Evolutionary conservation across 768 basidiomycete species (phyloP).

Genomic region (Suillus lakei): DNA sequence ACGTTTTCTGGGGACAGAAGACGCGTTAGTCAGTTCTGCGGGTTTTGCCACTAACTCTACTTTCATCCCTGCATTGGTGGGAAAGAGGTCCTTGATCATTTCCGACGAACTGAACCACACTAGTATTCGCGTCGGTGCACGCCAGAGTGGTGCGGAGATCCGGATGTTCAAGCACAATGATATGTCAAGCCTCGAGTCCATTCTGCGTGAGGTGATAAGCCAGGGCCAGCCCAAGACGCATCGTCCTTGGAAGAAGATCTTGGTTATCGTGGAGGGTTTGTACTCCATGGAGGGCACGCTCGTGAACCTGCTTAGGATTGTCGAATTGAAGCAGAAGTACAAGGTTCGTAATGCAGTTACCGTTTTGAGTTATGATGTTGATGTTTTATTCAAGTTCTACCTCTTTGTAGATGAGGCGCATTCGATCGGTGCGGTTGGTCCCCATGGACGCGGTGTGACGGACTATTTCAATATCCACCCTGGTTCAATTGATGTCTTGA

Average conservation of each 20-base stretch:
- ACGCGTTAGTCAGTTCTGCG: conserved; percentile 90
- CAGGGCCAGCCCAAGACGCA: conserved; percentile 98
- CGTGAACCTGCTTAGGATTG: conserved; percentile 77
- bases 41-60: conserved; percentile 97
- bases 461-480: conserved; percentile 93
- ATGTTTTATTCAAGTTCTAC: conserved; percentile 70
- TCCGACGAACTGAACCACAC: conserved; percentile 98
- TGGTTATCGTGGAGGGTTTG: conserved; percentile 92
- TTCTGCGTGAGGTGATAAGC: conserved; percentile 90
- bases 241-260: conserved; percentile 97
- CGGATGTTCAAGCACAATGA: conserved; percentile 98
- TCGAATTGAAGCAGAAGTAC: conserved; percentile 92
- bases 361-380: background rate
- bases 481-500: conserved; percentile 83
- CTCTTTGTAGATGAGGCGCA: conserved; percentile 97
- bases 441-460: conserved; percentile 91
- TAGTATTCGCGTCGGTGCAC: conserved; percentile 90
- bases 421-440: conserved; percentile 94
- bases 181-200: conserved; percentile 77
- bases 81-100: conserved; percentile 91
- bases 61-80: conserved; percentile 87
- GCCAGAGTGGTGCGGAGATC: conserved; percentile 86
- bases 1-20: conserved; percentile 88
- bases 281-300: conserved; percentile 99
- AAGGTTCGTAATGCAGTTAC: conserved; percentile 64